Percentiles rank a stretch among this genome's conserved stretches.
These are phyloP conservation scores for Oxyria digyna DNA, from an alignment of 148 eudicot species.

Conservation along the genomic window DNA sequence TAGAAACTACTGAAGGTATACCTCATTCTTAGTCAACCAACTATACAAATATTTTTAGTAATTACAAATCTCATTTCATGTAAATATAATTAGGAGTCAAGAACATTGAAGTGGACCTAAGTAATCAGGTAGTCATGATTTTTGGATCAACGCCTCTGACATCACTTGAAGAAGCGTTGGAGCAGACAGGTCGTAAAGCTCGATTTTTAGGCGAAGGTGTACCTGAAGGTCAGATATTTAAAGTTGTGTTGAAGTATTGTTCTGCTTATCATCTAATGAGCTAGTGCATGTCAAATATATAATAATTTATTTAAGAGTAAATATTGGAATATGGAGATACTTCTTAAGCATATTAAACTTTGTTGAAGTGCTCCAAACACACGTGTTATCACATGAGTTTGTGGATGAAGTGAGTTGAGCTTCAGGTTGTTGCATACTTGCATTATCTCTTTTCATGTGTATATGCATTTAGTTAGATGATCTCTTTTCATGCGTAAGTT, in stretches of 20 bases:
- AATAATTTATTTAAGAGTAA: neutral
- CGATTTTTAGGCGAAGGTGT: conserved; percentile 84
- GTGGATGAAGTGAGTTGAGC: neutral
- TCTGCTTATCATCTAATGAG: neutral
- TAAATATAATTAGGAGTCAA: conserved; percentile 47
- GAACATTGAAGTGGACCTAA: conserved; percentile 76
- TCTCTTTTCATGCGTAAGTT: too few species aligned
- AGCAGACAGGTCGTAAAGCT: conserved; percentile 74
- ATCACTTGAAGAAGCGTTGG: conserved; percentile 70
- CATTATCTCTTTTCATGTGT: neutral
- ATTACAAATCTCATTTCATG: neutral
- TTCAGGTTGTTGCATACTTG: neutral
- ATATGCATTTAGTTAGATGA: too few species aligned
- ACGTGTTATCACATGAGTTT: neutral
- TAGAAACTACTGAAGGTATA: too few species aligned
- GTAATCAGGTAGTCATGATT: conserved; percentile 80
- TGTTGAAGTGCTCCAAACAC: neutral
- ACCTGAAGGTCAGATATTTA: conserved; percentile 55
- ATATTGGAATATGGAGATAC: neutral
- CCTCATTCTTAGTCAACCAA: too few species aligned
- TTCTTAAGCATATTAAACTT: neutral
- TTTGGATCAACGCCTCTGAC: conserved; percentile 66
- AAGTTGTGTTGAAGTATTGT: neutral
- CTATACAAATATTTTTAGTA: too few species aligned
- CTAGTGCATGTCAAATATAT: neutral